Percentiles rank a stretch among this genome's conserved stretches.
These are phyloP conservation scores for Boletus barrowsii DNA, from an alignment of 768 basidiomycete species.

Conservation along the genomic window DNA sequence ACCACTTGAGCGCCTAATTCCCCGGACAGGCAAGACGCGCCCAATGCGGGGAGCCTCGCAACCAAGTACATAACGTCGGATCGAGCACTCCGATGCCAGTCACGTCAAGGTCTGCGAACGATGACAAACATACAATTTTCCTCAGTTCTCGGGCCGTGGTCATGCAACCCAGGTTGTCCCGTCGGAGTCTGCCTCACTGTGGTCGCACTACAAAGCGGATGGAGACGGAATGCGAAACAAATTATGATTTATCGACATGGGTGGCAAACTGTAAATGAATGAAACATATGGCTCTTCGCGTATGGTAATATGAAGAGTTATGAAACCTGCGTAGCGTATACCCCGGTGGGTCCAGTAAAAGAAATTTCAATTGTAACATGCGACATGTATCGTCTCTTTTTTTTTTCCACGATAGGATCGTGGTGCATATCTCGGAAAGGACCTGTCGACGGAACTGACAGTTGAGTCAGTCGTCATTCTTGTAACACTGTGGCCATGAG, in stretches of 20 bases:
- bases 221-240: constrained; percentile 13
- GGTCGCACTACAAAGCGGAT: constrained; percentile 8
- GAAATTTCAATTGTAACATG: no score
- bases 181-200: constrained; percentile 10
- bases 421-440: constrained; percentile 6
- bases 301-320: not conserved
- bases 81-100: constrained; percentile 8
- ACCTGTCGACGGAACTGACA: constrained; percentile 7
- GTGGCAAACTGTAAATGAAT: constrained; percentile 6
- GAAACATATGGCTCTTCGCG: not conserved
- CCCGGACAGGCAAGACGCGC: constrained; percentile 17
- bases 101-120: constrained; percentile 5
- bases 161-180: not conserved
- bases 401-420: constrained; percentile 13
- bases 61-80: constrained; percentile 3
- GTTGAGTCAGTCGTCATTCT: not conserved
- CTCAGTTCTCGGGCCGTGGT: not conserved
- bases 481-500: constrained; percentile 7
- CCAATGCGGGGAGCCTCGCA: not conserved
- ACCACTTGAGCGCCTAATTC: constrained; percentile 15
- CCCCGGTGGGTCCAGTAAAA: not conserved
- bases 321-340: not conserved
- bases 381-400: not conserved
- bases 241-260: constrained; percentile 14
- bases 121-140: not conserved